Base-by-base conservation (phyloP, 192 early-diverging fungal species). In the Backusella tarrabulga region DNA sequence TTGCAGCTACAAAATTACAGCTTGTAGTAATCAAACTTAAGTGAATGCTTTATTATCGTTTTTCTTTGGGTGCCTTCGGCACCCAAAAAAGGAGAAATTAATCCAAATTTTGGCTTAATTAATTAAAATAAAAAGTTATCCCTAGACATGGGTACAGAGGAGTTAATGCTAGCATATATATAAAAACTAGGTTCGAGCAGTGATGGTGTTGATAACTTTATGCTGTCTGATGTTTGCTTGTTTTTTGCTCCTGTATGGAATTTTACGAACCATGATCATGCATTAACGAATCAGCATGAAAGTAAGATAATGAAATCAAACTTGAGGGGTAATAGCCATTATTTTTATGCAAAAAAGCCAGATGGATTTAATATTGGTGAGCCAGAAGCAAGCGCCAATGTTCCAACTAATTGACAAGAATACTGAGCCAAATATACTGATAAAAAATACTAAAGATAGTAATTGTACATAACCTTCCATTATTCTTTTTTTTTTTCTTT, bases 221-320 rank as follows among this genome's bases (percentile, higher is more conserved):
- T 76, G 79, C 38, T 40, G 76, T 7, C 34, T 60, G 11, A 21
- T 56, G 23, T 80, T 80, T 73, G 79, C 79, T 8, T 15, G 70
- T 38, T 76, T 80, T 7, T 76, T 80, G 44, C 36, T 73, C 17
- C 71, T 80, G 3, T 80, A 80, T 74, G 75, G 75, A 76, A 73
- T 76, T 36, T 36, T 80, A 19, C 79, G 79, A n/a, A 29, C 68
- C 34, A 14, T 35, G 5, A 80, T 76, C 34, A 80, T 8, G 56
- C 11, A 3, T 23, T 60, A 14, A 23, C 11, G 26, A 26, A 9
- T 60, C 56, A 26, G 3, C 23, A 60, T 26, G 23, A 23, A 12
- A 11, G 26, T 8, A 60, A 26, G 3, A 19, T 50, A 5, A n/a
- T 50, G 5, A 50, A n/a, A 17, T 17, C 46, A 50, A 17, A 50